Conservation (phyloP, 2,329 filamentous ascomycete species). For the Conoideocrella luteorostrata region DNA sequence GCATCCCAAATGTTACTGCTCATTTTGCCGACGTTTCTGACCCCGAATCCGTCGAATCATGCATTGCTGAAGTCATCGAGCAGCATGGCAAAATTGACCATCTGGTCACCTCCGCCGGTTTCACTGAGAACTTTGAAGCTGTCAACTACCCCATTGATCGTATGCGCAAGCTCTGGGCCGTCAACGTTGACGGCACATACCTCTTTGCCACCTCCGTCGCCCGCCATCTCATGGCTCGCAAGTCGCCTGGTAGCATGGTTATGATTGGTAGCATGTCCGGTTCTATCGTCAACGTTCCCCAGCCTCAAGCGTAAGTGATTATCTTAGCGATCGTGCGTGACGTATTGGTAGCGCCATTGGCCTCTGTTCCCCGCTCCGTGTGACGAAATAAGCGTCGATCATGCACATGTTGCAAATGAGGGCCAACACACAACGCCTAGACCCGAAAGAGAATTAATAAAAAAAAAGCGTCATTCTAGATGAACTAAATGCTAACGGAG, state of each 20-base stretch:
- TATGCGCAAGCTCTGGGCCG: slow-evolving; percentile 87
- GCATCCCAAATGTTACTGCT: slow-evolving; percentile 75
- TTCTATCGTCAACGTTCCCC: slow-evolving; percentile 87
- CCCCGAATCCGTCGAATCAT: slow-evolving; percentile 68
- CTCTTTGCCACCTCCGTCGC: slow-evolving; percentile 80
- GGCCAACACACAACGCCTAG: no score
- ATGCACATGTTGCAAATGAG: no score
- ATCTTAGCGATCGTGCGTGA: no score
- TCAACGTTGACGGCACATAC: slow-evolving; percentile 90
- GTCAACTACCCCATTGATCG: slow-evolving; percentile 86
- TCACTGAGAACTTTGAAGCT: slow-evolving; percentile 93
- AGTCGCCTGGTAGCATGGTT: slow-evolving; percentile 76
- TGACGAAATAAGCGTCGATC: no score
- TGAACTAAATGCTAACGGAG: slow-evolving; percentile 7
- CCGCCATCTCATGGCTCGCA: slow-evolving; percentile 79
- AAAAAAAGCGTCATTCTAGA: neutral
- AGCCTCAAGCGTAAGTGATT: slow-evolving; percentile 66
- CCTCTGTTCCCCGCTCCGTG: no score
- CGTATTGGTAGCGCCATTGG: no score
- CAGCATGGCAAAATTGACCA: slow-evolving; percentile 78
- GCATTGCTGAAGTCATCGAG: slow-evolving; percentile 54
- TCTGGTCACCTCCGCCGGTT: slow-evolving; percentile 91
- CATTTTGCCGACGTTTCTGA: slow-evolving; percentile 86
- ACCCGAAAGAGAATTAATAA: no score
- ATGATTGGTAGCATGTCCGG: slow-evolving; percentile 96